Evolutionary conservation across 768 basidiomycete genomes (phyloP), one percentile per base, ranked within the genome.

Genomic region (Tremella fuciformis): DNA sequence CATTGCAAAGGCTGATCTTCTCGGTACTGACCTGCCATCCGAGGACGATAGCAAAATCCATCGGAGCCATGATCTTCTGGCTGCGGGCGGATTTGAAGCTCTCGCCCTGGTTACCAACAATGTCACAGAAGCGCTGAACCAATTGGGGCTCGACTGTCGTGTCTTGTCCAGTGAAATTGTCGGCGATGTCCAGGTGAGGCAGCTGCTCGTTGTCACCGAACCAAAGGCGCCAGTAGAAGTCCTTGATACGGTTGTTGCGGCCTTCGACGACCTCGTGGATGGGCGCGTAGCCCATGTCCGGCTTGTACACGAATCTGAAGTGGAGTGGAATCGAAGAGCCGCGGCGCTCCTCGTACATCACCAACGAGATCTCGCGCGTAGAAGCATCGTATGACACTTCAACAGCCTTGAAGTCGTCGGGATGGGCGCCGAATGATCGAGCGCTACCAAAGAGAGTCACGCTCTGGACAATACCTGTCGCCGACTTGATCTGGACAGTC

Each of bases 191-290:
- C 61, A 98, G 85, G n/a, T 83, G 77, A 9, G 92, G 88, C 22
- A 97, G 81, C 1, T 76, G 76, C 66, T 87, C 83, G 60, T 88
- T 81, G 71, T 91, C 91, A 38, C 96, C 92, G 75, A 91, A 94
- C 96, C 96, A 98, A 34, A 98, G 79, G 75, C 86, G 86, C 96
- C 96, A 99, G 81, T 99, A 99, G 76, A 98, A 98, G 67, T 88
- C 84, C 80, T 96, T 98, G 80, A 98, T 93, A 61, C 88, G 85
- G 55, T 81, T 81, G 80, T 94, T 98, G 66, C 93, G 86, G 60
- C 83, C 88, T 8, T 83, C 81, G 3, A 85, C 83, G 57, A 94
- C 79, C 76, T 98, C 96, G 71, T 94, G 93, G 65, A 99, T 91
- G 21, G 96, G 92, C 1, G 88, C 87, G 62, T 83, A 96, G 41